Percentiles rank a stretch among this genome's conserved stretches.
phyloP scores from a whole-genome alignment of 306 rosid genomes.

The Rosa lucieae region DNA sequence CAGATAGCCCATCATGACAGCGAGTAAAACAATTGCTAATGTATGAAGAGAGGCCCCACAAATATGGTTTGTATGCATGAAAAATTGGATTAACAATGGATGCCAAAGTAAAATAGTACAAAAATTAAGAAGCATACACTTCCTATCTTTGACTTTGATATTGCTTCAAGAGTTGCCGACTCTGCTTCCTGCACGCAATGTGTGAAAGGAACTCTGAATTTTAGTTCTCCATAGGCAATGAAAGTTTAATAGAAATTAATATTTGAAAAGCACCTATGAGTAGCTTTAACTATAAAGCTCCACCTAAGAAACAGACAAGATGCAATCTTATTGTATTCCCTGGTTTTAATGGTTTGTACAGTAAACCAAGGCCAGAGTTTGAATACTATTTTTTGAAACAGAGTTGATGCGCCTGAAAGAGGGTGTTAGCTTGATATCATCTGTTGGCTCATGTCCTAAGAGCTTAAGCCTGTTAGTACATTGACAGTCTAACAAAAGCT shows the following conservation, averaged over 20 bases:
- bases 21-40: background rate
- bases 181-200: constrained; percentile 78
- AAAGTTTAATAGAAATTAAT: background rate
- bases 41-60: background rate
- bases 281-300: background rate
- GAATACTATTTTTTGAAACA: background rate
- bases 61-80: constrained; percentile 4
- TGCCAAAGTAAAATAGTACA: constrained; percentile 18
- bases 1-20: background rate
- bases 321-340: background rate
- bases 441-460: background rate
- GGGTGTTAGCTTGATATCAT: background rate
- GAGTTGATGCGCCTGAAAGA: background rate
- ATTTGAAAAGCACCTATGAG: background rate
- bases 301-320: background rate
- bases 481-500: background rate
- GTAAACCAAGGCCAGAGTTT: background rate
- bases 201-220: constrained; percentile 4
- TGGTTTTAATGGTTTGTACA: background rate
- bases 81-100: background rate
- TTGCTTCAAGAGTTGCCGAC: constrained; percentile 91
- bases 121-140: constrained; percentile 51
- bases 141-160: constrained; percentile 85
- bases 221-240: constrained; percentile 3
- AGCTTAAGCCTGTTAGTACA: background rate